Percentiles rank a stretch among this genome's conserved stretches.
Evolutionary conservation across 371 early-diverging fungal genomes (phyloP).

Genomic region (Sporodiniella umbellata): DNA sequence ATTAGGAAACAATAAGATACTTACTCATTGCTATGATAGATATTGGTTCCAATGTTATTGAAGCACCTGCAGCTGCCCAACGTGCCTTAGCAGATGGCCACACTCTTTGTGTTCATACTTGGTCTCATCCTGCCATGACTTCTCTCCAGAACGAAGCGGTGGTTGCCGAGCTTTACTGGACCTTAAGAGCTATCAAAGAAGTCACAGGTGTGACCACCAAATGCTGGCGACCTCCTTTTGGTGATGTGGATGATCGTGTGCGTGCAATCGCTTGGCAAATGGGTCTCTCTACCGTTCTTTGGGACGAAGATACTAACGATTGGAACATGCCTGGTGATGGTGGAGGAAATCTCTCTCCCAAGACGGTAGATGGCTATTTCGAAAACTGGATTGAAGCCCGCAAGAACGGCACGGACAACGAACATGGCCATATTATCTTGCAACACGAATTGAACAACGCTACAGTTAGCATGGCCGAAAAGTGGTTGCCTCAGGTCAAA

Average conservation of each 20-base stretch:
- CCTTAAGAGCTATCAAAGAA: slow-evolving; percentile 49
- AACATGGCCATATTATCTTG: slow-evolving; percentile 42
- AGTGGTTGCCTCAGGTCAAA: slow-evolving; percentile 45
- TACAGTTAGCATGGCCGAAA: slow-evolving; percentile 39
- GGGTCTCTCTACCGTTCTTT: slow-evolving; percentile 43
- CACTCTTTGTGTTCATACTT: slow-evolving; percentile 43
- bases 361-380: slow-evolving; percentile 38
- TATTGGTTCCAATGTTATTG: slow-evolving; percentile 29
- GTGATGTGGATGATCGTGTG: slow-evolving; percentile 54
- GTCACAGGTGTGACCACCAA: slow-evolving; percentile 52
- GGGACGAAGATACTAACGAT: slow-evolving; percentile 39
- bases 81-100: slow-evolving; percentile 31
- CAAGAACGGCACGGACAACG: slow-evolving; percentile 33
- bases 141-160: slow-evolving; percentile 49
- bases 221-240: slow-evolving; percentile 58
- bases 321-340: slow-evolving; percentile 38
- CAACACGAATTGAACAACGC: slow-evolving; percentile 48
- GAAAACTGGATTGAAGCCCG: slow-evolving; percentile 33
- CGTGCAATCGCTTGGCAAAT: slow-evolving; percentile 52
- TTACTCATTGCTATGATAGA: slow-evolving; percentile 4
- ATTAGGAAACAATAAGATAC: neutral
- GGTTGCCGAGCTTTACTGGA: slow-evolving; percentile 59
- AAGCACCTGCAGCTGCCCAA: slow-evolving; percentile 29
- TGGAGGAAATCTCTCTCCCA: slow-evolving; percentile 33
- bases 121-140: slow-evolving; percentile 61